Conservation (phyloP, 1,284 basidiomycete species). For the Puccinia novopanici region DNA sequence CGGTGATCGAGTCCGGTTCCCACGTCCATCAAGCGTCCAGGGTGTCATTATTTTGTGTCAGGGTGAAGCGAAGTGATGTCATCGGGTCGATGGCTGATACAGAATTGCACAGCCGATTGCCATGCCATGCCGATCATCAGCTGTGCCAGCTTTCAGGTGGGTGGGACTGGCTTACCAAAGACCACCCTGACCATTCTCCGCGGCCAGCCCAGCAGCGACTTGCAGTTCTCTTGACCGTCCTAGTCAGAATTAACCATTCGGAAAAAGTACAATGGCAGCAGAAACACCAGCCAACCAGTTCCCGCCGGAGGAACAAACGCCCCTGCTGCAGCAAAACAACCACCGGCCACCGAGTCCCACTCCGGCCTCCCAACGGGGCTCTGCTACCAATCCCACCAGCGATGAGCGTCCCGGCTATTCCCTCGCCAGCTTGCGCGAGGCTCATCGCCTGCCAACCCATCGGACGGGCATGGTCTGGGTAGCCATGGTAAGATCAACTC, state of each 20-base stretch:
- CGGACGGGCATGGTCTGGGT: conserved; percentile 32
- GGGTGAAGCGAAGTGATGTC: not conserved
- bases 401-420: conserved; percentile 9
- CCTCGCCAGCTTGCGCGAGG: conserved; percentile 6
- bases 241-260: not conserved
- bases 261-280: not conserved
- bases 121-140: not conserved
- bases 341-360: not conserved
- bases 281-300: not conserved
- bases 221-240: not conserved
- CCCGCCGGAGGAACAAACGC: conserved; percentile 23
- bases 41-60: not conserved
- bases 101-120: conserved; percentile 9
- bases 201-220: not conserved
- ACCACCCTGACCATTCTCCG: not conserved
- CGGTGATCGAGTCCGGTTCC: no score
- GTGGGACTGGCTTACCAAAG: not conserved
- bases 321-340: not conserved
- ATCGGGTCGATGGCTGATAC: not conserved
- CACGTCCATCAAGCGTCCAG: no score
- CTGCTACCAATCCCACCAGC: not conserved
- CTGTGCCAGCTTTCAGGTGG: not conserved
- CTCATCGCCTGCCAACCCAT: conserved; percentile 14
- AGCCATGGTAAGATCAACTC: conserved; percentile 22
- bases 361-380: not conserved